Evolutionary conservation across 139 green algal genomes (phyloP), one percentile per base, ranked within the genome.

Genomic region (Haematococcus lacustris): DNA sequence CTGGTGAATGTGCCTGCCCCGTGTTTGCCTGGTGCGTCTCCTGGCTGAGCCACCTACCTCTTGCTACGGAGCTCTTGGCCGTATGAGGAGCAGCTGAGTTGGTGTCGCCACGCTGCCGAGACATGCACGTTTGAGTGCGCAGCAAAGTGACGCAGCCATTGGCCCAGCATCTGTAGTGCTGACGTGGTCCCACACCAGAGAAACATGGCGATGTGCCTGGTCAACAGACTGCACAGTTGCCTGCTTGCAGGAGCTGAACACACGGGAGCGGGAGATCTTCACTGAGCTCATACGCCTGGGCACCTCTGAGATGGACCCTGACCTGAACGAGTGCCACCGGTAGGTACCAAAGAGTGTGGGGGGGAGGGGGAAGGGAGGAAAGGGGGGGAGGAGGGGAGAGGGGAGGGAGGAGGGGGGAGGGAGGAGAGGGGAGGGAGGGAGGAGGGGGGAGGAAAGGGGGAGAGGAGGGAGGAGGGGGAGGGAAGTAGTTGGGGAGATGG

Each of bases 181-280:
- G 47, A 57, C 21, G 47, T 57, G 13, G 47, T 57, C 13, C 13
- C 21, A 21, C 47, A 57, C 13, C 47, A 28, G 13, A 28, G 13
- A 57, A 13, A 28, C 21, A 28, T 21, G 13, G 47, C 47, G 21
- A 13, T 57, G 47, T 57, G 47, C 47, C n/a, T n/a, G n/a, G n/a
- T n/a, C n/a, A n/a, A n/a, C n/a, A n/a, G n/a, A n/a, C n/a, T n/a
- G n/a, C n/a, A n/a, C n/a, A n/a, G n/a, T 57, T 13, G 13, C 21
- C 13, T 57, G 47, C 21, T 57, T 21, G 39, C 67, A 72, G 67
- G 67, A 72, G 43, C 67, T 72, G 1, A 72, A 72, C 34, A 38
- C 23, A 28, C 67, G 67, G 47, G 67, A 72, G 43, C 67, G 67
- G 5, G 67, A 72, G 41, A 72, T 72, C 67, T 72, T 72, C 47